Percentiles rank a stretch among this genome's conserved stretches.
phyloP scores from a whole-genome alignment of 2,329 filamentous ascomycete species.

The Sodiomyces alkalinus region DNA sequence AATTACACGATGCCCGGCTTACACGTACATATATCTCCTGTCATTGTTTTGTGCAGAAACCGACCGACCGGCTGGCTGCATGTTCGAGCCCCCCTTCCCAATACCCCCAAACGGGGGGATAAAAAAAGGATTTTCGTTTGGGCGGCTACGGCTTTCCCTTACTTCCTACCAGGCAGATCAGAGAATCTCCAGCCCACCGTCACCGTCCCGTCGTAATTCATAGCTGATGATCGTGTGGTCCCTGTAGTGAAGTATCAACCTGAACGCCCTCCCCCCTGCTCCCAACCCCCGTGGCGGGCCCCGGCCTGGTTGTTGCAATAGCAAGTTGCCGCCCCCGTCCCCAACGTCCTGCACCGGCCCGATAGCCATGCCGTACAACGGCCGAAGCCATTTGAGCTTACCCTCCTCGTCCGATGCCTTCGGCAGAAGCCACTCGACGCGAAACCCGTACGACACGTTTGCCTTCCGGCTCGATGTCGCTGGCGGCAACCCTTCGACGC shows the following conservation, averaged over 20 bases:
- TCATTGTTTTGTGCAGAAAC: no score
- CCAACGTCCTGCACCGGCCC: slow-evolving; percentile 41
- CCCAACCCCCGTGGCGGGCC: slow-evolving; percentile 4
- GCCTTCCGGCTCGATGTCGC: slow-evolving; percentile 1
- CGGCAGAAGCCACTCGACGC: slow-evolving; percentile 38
- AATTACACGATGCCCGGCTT: no score
- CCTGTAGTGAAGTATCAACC: slow-evolving; percentile 56
- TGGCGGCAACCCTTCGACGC: no score
- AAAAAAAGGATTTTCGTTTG: slow-evolving; percentile 3
- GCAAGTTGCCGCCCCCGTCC: slow-evolving; percentile 8
- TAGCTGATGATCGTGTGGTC: slow-evolving; percentile 58
- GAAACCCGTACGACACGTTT: slow-evolving; percentile 26
- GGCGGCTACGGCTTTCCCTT: no score
- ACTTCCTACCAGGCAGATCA: not conserved
- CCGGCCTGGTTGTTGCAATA: slow-evolving; percentile 7
- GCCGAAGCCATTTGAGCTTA: slow-evolving; percentile 26
- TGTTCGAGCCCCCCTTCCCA: no score
- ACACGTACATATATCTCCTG: no score
- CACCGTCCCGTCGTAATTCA: slow-evolving; percentile 36
- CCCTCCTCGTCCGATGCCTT: slow-evolving; percentile 27
- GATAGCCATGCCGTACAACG: slow-evolving; percentile 52
- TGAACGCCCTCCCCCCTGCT: slow-evolving; percentile 34
- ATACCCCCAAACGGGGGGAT: no score
- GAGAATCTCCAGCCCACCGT: slow-evolving; percentile 9
- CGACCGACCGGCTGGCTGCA: no score